phyloP scores from a whole-genome alignment of 179 eudicot genomes.

The Dionaea muscipula region DNA sequence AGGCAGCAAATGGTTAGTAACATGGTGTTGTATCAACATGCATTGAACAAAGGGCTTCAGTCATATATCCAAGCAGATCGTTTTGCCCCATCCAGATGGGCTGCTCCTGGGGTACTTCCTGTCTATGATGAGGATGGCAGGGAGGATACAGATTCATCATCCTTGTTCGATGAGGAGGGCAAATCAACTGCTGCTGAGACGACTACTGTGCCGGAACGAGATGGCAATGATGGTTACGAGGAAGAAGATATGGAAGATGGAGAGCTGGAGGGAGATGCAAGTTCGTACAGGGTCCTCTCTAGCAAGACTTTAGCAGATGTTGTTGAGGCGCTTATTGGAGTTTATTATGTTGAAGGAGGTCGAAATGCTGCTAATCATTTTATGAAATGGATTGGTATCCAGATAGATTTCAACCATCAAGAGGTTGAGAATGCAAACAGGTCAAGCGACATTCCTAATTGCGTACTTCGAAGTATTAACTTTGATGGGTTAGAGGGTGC shows the following conservation, averaged over 20 bases:
- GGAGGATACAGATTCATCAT: constrained; percentile 64
- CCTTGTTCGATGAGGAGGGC: constrained; percentile 48
- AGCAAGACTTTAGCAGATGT: constrained; percentile 99
- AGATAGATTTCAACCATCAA: constrained; percentile 60
- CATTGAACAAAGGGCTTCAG: constrained; percentile 75
- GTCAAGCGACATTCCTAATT: constrained; percentile 49
- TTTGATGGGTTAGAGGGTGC: constrained; percentile 67
- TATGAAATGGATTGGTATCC: constrained; percentile 93
- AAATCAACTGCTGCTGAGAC: constrained; percentile 16
- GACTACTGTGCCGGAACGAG: constrained; percentile 23
- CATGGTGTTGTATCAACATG: constrained; percentile 78
- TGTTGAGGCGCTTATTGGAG: constrained; percentile 93
- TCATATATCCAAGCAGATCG: constrained; percentile 96
- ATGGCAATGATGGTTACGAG: constrained; percentile 26
- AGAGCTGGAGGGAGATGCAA: constrained; percentile 82
- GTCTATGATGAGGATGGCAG: constrained; percentile 88
- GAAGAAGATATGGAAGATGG: constrained; percentile 92
- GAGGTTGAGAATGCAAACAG: constrained; percentile 40
- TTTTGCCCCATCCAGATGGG: constrained; percentile 97
- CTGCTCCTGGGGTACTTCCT: constrained; percentile 98
- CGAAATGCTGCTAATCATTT: constrained; percentile 84
- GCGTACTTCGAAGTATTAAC: constrained; percentile 61
- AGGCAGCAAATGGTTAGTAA: constrained; percentile 99
- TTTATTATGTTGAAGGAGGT: constrained; percentile 92
- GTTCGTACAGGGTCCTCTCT: constrained; percentile 89